Evolutionary conservation across 2,329 filamentous ascomycete genomes (phyloP).

Genomic region (Colletotrichum euphorbiae): DNA sequence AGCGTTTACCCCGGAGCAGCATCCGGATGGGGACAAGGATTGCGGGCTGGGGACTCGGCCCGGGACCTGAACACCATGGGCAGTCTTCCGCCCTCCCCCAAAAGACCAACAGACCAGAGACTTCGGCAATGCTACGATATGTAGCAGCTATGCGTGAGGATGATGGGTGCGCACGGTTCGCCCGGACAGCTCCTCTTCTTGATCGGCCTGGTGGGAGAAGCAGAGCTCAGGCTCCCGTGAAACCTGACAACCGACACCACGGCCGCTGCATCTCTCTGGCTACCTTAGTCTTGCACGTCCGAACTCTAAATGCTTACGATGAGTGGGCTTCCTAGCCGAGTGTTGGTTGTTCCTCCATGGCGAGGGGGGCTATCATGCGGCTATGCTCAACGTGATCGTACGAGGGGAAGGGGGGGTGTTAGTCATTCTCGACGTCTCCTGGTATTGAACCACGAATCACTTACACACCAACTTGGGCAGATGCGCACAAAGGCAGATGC

Average conservation of each 20-base stretch:
- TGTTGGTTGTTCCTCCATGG: not conserved
- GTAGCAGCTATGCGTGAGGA: not conserved
- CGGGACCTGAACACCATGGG: not conserved
- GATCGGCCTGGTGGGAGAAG: not conserved
- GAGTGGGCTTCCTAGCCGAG: not conserved
- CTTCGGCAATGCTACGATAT: not conserved
- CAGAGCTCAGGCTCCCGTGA: constrained; percentile 16
- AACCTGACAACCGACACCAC: constrained; percentile 29
- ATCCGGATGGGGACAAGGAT: constrained; percentile 25
- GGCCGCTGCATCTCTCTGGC: not conserved
- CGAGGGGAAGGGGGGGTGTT: too few species aligned
- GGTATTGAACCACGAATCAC: constrained; percentile 3
- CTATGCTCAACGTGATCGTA: not conserved
- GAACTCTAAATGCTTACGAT: constrained; percentile 13
- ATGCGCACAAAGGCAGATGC: not conserved
- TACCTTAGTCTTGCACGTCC: not conserved
- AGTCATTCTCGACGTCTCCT: not conserved
- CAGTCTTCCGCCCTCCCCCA: too few species aligned
- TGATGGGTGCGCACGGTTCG: constrained; percentile 9
- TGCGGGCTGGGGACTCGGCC: constrained; percentile 21
- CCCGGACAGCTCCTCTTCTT: not conserved
- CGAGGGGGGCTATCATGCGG: not conserved
- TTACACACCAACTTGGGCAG: not conserved
- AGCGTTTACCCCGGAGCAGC: constrained; percentile 27
- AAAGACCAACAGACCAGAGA: not conserved